Base-by-base conservation (phyloP, 306 rosid species). In the Vigna nakashimae region DNA sequence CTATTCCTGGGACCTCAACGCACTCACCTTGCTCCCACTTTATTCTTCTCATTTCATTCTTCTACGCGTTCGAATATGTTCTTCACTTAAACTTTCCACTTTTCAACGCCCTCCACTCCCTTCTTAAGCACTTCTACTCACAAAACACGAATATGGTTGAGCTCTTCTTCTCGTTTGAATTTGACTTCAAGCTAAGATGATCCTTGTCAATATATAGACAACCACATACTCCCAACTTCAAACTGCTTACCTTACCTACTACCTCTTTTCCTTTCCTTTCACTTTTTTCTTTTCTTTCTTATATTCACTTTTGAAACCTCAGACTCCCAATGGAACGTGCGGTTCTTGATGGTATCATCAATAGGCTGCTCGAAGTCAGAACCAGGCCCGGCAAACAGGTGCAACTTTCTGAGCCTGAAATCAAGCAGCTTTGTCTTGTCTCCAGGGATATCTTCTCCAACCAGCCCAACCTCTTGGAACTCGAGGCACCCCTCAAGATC, bases 401-500 rank as follows among this genome's bases (percentile, higher is more conserved):
- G 14, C 91, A 85, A 85, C 88, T 92, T 79, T 84, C 86, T 43
- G 98, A 94, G 85, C 3, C 86, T 3, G 97, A 92, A 68, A 94
- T 92, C 58, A 86, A 80, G 65, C 90, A 92, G 85, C 97, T 94
- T 63, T 94, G 97, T 83, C 8, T 80, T 48, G 88, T 83, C 7
- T 94, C 98, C 11, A 87, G 43, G 73, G 86, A 77, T 34, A 87
- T 90, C 67, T 94, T 94, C 86, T 53, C 84, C 79, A 92, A 79
- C 80, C 97, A 94, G 75, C 97, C 98, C 1, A 92, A 84, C 82
- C 91, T 94, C 28, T 86, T 92, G 87, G 94, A 92, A 82, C 90
- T 94, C 45, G 95, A 90, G 48, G 97, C 97, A 24, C 97, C 98
- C 8, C 58, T 92, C 79, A 90, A 89, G 83, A 94, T 94, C 53